Base-by-base conservation (phyloP, 2,329 filamentous ascomycete genomes). In the Cadophora malorum region DNA sequence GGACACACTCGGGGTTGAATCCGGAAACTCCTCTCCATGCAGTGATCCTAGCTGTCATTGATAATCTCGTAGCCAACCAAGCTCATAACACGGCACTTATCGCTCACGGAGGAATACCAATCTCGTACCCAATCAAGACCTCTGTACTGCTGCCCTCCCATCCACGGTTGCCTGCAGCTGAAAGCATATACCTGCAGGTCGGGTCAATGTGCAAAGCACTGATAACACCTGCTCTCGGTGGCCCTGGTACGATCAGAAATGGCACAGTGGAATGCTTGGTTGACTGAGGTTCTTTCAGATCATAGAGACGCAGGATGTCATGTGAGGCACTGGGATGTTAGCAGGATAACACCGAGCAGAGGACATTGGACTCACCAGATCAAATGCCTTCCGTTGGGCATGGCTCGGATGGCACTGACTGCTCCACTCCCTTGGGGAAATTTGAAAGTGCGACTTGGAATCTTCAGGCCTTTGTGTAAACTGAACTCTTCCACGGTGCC, bases 181-280 rank as follows among this genome's bases (percentile, higher is more conserved):
- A 95, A 41, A 99, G 86, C 91, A 99, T 95, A 77, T 94, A 98
- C 21, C 89, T 86, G 77, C 93, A 95, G 0, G 93, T 92, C 4
- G 92, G 92, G 78, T 99, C 96, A 58, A 97, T 84, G 76, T 95
- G 96, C 10, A 98, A 81, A 69, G 91, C 89, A 0, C 91, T 93
- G 52, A 97, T 95, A 52, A 97, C 93, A 55, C 95, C 95, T 0
- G 94, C 94, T 19, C 93, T 79, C 0, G 88, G 88, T 0, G 88
- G 96, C 0, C 96, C 96, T 0, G 96, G 96, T 28, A 99, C 90
- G 72, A 99, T 97, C n/a, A 97, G 85, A 79, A 98, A 99, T 0
- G 96, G 96, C 0, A 97, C 93, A 0, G 91, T 90, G 0, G 92
- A 92, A 77, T 93, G 91, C 75, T 90, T 92, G 49, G 85, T 83